phyloP scores from a whole-genome alignment of 1,284 basidiomycete species.

The Cryptococcus jaspeensis region DNA sequence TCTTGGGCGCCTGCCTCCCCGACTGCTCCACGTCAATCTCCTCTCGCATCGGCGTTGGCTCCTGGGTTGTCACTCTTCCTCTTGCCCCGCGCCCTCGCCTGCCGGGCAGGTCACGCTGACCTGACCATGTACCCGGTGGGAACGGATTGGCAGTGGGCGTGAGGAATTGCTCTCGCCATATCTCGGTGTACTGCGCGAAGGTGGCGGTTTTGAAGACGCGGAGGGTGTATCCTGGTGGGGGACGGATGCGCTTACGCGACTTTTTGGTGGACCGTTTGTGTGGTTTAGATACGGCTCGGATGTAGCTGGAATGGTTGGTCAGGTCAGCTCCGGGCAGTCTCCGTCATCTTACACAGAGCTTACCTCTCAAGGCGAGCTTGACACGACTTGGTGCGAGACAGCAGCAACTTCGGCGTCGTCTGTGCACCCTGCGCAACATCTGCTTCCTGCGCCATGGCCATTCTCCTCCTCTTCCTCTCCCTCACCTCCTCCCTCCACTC shows the following conservation, averaged over 20 bases:
- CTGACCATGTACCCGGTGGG: not conserved
- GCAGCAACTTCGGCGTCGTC: not conserved
- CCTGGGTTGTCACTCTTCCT: slow-evolving; percentile 4
- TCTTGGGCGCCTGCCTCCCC: no score
- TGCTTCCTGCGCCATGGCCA: not conserved
- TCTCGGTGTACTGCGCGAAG: slow-evolving; percentile 4
- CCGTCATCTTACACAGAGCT: not conserved
- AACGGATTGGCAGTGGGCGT: not conserved
- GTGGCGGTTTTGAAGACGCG: slow-evolving; percentile 7
- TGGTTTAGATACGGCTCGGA: not conserved
- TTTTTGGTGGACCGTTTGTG: not conserved
- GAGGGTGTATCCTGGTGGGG: not conserved
- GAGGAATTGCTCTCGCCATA: not conserved
- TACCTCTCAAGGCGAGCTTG: slow-evolving; percentile 1
- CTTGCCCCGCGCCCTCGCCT: not conserved
- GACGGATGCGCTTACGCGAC: slow-evolving; percentile 1
- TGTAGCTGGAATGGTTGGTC: not conserved
- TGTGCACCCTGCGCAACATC: not conserved
- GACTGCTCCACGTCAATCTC: no score
- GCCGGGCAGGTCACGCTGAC: not conserved
- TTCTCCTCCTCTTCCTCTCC: no score
- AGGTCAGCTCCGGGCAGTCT: not conserved
- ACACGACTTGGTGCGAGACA: slow-evolving; percentile 2
- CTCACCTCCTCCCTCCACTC: no score
- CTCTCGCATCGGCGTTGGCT: slow-evolving; percentile 1